Percentiles rank a stretch among this genome's conserved stretches.
Conservation (phyloP, 169 alveolate genomes). For the Cryptosporidium meleagridis region DNA sequence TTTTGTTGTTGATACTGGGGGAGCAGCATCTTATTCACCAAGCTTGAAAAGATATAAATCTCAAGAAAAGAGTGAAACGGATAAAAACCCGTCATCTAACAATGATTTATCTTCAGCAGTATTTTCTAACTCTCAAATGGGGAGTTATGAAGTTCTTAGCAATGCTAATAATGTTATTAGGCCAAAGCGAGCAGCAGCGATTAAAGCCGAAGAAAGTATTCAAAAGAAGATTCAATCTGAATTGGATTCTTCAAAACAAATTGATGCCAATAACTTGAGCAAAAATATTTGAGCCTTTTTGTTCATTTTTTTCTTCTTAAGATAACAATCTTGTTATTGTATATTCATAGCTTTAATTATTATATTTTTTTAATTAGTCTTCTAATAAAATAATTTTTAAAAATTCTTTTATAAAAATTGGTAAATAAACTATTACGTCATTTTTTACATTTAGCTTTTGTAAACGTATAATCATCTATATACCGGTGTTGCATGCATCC, state of each 20-base stretch:
- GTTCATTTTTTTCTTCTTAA: background rate
- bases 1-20: background rate
- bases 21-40: background rate
- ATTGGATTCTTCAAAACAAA: conserved; percentile 29
- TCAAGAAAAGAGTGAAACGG: conserved; percentile 7
- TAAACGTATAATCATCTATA: conserved; percentile 1
- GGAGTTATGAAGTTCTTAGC: background rate
- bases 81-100: background rate
- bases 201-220: conserved; percentile 66
- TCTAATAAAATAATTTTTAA: background rate
- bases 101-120: background rate
- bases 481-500: conserved; percentile 69
- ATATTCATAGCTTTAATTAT: background rate
- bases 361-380: background rate
- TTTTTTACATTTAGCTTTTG: background rate
- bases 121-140: background rate
- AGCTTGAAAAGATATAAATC: conserved; percentile 11
- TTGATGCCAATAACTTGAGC: background rate
- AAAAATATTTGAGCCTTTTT: background rate
- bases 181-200: conserved; percentile 71
- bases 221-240: conserved; percentile 64
- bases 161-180: background rate
- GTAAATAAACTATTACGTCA: background rate
- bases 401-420: too few relatives aligned
- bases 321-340: background rate